Base-by-base conservation (phyloP, 345 rosid genomes). In the Euphorbia tirucalli region DNA sequence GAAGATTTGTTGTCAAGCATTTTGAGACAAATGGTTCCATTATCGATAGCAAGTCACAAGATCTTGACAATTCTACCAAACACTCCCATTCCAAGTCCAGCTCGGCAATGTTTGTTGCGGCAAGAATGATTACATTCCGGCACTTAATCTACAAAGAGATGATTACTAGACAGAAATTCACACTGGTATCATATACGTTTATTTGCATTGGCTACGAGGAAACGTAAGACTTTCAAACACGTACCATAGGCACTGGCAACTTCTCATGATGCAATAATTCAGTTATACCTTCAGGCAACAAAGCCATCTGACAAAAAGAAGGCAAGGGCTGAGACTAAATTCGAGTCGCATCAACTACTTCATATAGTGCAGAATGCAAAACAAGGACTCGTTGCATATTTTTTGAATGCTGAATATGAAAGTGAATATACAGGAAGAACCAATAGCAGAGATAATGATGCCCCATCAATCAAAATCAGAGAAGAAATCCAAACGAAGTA, bases 241-340 rank as follows among this genome's bases (percentile, higher is more conserved):
- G 57, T 84, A 95, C 99, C 94, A 92, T 73, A 76, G 99, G 99
- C 57, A 95, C 86, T 14, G 84, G 74, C 77, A 92, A 89, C 86
- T 83, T 86, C 74, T 92, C 91, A 75, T 92, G 96, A 82, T 90
- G 98, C 82, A 95, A 75, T 64, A 95, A 77, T 79, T 92, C 98
- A 19, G 99, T 92, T 68, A 90, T 88, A 62, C 97, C 97, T 84
- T 92, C 99, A 0, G 99, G 99, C 83, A 95, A 81, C 81, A 87
- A 87, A 74, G 97, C 98, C 98, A 95, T 95, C 99, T 95, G 87
- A 75, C 78, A 61, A 35, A 62, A 8, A 11, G 64, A 62, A 77
- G 32, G 58, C 57, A 65, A 66, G 32, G 54, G 30, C 70, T 71
- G 75, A 81, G 74, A 64, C 21, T 71, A 50, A 57, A 81, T 73